A percentile compares a stretch with the other conserved stretches of the same genome.
Conservation (phyloP, 2,329 filamentous ascomycete species). For the Ophiognomonia clavigignenti-juglandacearum region DNA sequence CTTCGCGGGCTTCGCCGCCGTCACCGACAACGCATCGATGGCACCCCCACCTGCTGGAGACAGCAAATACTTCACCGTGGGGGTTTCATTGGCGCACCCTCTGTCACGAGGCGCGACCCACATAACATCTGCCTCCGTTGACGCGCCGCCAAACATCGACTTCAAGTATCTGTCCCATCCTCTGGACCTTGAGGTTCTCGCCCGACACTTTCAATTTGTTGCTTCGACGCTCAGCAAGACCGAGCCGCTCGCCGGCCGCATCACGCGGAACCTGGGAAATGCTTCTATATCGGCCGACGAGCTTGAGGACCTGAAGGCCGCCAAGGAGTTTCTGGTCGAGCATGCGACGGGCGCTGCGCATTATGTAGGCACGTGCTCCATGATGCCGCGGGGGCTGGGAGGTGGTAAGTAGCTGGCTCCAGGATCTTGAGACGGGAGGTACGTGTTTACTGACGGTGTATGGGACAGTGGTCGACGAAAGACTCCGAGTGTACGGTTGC, state of each 20-base stretch:
- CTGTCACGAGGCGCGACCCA: slow-evolving; percentile 8
- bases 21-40: neutral
- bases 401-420: slow-evolving; percentile 19
- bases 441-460: neutral
- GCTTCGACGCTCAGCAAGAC: neutral
- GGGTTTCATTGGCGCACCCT: slow-evolving; percentile 2
- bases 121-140: neutral
- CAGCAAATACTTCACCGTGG: neutral
- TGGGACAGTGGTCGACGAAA: slow-evolving; percentile 29
- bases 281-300: neutral
- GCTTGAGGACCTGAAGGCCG: neutral
- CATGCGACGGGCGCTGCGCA: slow-evolving; percentile 21
- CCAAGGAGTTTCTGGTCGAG: neutral
- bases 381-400: slow-evolving; percentile 34
- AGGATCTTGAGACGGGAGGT: neutral
- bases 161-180: slow-evolving; percentile 51
- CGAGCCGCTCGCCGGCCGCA: neutral
- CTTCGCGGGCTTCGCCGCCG: neutral
- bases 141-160: slow-evolving; percentile 44
- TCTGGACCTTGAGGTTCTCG: slow-evolving; percentile 50
- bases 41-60: neutral
- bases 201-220: slow-evolving; percentile 34
- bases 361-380: slow-evolving; percentile 32
- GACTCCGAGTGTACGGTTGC: slow-evolving; percentile 36
- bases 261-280: neutral